Evolutionary conservation across 129 eudicot genomes (phyloP).

Genomic region (Flaveria robusta): DNA sequence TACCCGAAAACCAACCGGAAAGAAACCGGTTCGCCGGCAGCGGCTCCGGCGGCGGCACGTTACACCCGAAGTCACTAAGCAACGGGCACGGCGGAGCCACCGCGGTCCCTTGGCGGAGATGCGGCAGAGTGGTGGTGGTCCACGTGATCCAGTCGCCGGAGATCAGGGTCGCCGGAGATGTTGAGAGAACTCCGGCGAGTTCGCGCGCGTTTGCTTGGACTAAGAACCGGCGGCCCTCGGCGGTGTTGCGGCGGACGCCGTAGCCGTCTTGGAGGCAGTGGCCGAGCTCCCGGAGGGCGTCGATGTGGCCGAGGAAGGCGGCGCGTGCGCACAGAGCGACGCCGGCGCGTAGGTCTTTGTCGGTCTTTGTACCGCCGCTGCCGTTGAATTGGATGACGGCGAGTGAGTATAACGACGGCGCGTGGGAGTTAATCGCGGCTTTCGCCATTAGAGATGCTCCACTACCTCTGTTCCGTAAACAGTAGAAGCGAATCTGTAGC

Average conservation of each 20-base stretch:
- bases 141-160: conserved; percentile 66
- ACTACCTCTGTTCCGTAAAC: conserved; percentile 63
- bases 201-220: conserved; percentile 97
- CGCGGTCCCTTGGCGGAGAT: conserved; percentile 44
- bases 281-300: conserved; percentile 89
- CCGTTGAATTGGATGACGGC: conserved; percentile 90
- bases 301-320: conserved; percentile 84
- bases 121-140: conserved; percentile 46
- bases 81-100: conserved; percentile 59
- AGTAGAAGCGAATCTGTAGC: conserved; percentile 76
- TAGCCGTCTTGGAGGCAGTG: conserved; percentile 97
- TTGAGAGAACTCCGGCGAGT: conserved; percentile 60
- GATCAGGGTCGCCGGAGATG: conserved; percentile 41
- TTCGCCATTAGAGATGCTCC: conserved; percentile 81
- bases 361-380: conserved; percentile 77
- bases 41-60: conserved; percentile 69
- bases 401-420: conserved; percentile 68
- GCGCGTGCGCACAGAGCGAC: conserved; percentile 92
- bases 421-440: conserved; percentile 77
- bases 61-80: conserved; percentile 83
- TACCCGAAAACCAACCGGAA: conserved; percentile 62
- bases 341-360: conserved; percentile 86
- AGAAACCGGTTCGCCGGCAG: conserved; percentile 67
- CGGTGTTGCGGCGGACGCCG: conserved; percentile 74
- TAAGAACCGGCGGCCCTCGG: conserved; percentile 79